Percentiles rank a stretch among this genome's conserved stretches.
phyloP scores from a whole-genome alignment of 345 rosid genomes.

The Rhizophora mangle region DNA sequence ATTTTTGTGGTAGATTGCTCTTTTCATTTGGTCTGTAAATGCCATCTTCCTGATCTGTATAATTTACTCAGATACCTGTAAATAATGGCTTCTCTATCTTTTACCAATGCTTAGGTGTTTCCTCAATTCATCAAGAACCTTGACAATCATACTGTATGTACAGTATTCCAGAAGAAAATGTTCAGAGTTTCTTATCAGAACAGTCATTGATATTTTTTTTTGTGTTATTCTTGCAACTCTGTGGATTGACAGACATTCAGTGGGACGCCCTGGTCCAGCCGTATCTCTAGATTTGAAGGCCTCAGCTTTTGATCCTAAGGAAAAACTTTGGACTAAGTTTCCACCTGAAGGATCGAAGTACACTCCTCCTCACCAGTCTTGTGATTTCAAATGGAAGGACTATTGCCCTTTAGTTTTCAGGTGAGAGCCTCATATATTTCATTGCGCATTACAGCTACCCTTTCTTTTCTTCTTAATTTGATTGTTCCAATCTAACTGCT shows the following conservation, averaged over 20 bases:
- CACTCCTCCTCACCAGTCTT: conserved; percentile 93
- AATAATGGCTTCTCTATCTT: too few relatives aligned
- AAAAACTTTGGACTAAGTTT: conserved; percentile 94
- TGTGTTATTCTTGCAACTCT: neutral
- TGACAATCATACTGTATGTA: too few relatives aligned
- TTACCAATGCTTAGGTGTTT: too few relatives aligned
- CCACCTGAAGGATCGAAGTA: conserved; percentile 95
- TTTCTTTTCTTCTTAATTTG: neutral
- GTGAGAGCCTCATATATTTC: conserved; percentile 30
- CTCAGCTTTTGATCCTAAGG: conserved; percentile 90
- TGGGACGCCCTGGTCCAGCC: conserved; percentile 92
- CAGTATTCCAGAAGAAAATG: neutral
- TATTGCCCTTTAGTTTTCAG: conserved; percentile 98
- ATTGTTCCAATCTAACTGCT: neutral
- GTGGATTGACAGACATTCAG: conserved; percentile 63
- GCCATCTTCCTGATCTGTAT: too few relatives aligned
- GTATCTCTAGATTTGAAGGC: conserved; percentile 79
- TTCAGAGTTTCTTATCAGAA: neutral
- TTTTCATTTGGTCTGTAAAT: too few relatives aligned
- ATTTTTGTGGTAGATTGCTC: too few relatives aligned
- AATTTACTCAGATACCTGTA: too few relatives aligned
- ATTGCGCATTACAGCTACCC: conserved; percentile 3
- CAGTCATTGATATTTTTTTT: neutral
- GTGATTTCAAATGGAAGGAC: conserved; percentile 95
- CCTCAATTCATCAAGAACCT: too few relatives aligned